Percentiles rank a stretch among this genome's conserved stretches.
Evolutionary conservation across 345 rosid species (phyloP).

Genomic region (Eucalyptus erythrocorys): DNA sequence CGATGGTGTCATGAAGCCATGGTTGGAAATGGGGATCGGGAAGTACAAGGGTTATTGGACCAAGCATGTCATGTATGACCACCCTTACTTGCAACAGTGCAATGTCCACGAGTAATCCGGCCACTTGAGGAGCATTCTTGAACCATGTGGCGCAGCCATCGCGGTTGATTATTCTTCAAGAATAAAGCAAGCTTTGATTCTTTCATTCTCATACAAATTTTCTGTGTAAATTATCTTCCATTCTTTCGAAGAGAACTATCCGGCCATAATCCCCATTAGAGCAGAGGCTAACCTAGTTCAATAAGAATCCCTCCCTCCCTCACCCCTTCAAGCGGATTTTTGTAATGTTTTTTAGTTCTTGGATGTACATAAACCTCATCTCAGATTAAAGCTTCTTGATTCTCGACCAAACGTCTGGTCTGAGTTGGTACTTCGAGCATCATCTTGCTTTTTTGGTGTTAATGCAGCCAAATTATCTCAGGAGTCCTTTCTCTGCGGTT

Average conservation of each 20-base stretch:
- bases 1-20: conserved; percentile 89
- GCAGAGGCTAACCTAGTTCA: conserved; percentile 5
- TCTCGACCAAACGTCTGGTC: background rate
- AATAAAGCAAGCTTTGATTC: background rate
- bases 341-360: background rate
- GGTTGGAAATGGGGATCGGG: conserved; percentile 74
- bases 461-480: background rate
- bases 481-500: background rate
- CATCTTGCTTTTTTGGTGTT: background rate
- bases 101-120: conserved; percentile 42
- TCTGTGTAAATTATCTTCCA: conserved; percentile 20
- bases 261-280: conserved; percentile 5
- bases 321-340: background rate
- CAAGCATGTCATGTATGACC: conserved; percentile 35
- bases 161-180: background rate
- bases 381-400: background rate
- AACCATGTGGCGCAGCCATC: background rate
- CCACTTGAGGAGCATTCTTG: background rate
- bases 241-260: background rate
- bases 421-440: background rate
- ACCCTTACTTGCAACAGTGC: conserved; percentile 51
- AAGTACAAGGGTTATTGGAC: conserved; percentile 75
- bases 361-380: background rate
- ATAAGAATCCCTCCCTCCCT: background rate
- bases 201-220: background rate